phyloP scores from a whole-genome alignment of 768 basidiomycete genomes.

The Naganishia onofrii region DNA sequence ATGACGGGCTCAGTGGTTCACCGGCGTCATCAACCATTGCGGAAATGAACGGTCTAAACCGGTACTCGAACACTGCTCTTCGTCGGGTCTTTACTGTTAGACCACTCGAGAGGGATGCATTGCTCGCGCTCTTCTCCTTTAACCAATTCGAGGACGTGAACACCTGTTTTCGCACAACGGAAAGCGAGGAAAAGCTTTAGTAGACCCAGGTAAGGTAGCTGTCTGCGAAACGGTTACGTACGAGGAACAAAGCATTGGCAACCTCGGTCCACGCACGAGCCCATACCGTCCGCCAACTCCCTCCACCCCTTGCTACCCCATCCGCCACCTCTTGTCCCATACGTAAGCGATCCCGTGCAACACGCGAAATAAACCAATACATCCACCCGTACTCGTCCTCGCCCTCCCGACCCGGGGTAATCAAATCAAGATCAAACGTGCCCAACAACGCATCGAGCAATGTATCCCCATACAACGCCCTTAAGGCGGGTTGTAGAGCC shows the following conservation, averaged over 20 bases:
- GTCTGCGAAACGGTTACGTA: background rate
- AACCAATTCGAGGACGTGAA: background rate
- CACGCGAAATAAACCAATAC: slow-evolving; percentile 7
- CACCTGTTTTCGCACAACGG: background rate
- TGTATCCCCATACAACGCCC: background rate
- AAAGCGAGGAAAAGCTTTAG: background rate
- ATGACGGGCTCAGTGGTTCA: background rate
- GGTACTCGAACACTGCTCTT: slow-evolving; percentile 4
- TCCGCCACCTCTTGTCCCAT: background rate
- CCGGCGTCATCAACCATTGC: background rate
- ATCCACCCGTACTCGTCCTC: background rate
- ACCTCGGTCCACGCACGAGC: background rate
- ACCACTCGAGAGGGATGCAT: background rate
- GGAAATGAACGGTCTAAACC: background rate
- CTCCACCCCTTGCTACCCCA: background rate
- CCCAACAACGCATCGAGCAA: slow-evolving; percentile 11
- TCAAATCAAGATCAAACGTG: slow-evolving; percentile 4
- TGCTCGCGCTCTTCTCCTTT: background rate
- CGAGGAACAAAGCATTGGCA: background rate
- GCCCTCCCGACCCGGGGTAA: background rate
- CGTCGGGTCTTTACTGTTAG: background rate
- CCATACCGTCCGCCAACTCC: background rate
- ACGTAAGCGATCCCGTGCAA: background rate
- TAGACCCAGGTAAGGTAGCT: background rate
- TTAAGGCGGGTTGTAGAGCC: background rate